A percentile compares a stretch with the other conserved stretches of the same genome.
These are phyloP conservation scores for Lasiodiplodia sp. DNA, from an alignment of 2,329 filamentous ascomycete genomes.

Conservation along the genomic window DNA sequence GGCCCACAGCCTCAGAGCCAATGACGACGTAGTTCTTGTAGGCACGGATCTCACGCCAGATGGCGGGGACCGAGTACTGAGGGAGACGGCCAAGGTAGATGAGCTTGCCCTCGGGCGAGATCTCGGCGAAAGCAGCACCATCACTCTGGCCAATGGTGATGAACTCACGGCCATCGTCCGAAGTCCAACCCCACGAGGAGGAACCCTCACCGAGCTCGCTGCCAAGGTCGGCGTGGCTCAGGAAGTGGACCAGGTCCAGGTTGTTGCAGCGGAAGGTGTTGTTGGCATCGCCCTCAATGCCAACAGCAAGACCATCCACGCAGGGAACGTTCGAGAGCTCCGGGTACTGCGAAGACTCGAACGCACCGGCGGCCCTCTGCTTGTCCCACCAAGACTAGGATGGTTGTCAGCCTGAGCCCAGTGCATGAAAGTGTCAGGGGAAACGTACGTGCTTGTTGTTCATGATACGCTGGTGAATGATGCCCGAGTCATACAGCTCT, in stretches of 20 bases:
- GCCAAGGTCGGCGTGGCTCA: constrained; percentile 62
- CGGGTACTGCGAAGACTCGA: constrained; percentile 45
- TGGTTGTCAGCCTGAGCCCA: constrained; percentile 35
- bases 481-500: constrained; percentile 49
- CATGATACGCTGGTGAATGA: constrained; percentile 47
- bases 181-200: constrained; percentile 63
- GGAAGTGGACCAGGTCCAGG: constrained; percentile 64
- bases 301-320: constrained; percentile 48
- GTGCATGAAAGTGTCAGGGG: not conserved
- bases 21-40: constrained; percentile 55
- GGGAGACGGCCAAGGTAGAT: constrained; percentile 63
- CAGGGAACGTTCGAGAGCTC: constrained; percentile 45
- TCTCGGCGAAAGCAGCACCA: constrained; percentile 62
- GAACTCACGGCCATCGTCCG: constrained; percentile 61
- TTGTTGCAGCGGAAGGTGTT: constrained; percentile 51
- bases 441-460: constrained; percentile 39
- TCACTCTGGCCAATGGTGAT: constrained; percentile 63
- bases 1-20: constrained; percentile 49
- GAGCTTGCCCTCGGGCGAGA: constrained; percentile 59
- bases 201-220: constrained; percentile 53
- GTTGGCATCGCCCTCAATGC: constrained; percentile 41
- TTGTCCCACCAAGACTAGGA: constrained; percentile 48
- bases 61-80: constrained; percentile 53
- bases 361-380: constrained; percentile 43
- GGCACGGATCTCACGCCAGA: constrained; percentile 62